Base-by-base conservation (phyloP, 1,284 basidiomycete species). In the Schizophyllum commune region DNA sequence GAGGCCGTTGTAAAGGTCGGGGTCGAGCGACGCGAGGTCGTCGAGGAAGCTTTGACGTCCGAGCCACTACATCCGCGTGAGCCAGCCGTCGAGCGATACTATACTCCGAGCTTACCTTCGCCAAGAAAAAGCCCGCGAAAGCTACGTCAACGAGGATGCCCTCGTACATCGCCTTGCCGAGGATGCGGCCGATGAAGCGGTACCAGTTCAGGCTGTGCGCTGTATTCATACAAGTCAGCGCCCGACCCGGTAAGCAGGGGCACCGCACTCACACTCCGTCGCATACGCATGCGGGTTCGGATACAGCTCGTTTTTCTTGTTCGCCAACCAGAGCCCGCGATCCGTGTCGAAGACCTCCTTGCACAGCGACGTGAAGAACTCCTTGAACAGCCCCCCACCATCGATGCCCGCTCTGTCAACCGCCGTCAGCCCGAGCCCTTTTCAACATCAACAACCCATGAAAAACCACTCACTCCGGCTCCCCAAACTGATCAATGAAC, bases 361-460 rank as follows among this genome's bases (percentile, higher is more conserved):
- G 60, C 87, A 89, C 20, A 98, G 73, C 13, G 88, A 90, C 1
- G 95, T 98, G 68, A 99, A 84, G 70, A 99, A 97, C 74, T 98
- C 97, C 72, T 99, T 99, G 79, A 98, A 98, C 7, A 99, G 86
- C 0, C 97, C 96, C 2, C 97, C 96, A 1, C 96, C 96, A 68
- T 99, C 96, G 34, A 96, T 96, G 0, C 94, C 94, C 32, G 89
- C 88, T 70, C 91, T 90, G 64, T 61, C 60, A 47, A 57, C 21
- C 52, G 15, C 6, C 47, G 52, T 58, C 34, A 39, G 61, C 27
- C 2, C 60, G 63, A 61, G 55, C 62, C 53, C 58, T 52, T 32
- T 53, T 21, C 17, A 59, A 58, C 27, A n/a, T 27, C 58, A 61
- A 47, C 61, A 32, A 63, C 61, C 39, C 52, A 47, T 58, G 2